A percentile compares a stretch with the other conserved stretches of the same genome.
Evolutionary conservation across 306 rosid species (phyloP).

Genomic region (Begonia loranthoides): DNA sequence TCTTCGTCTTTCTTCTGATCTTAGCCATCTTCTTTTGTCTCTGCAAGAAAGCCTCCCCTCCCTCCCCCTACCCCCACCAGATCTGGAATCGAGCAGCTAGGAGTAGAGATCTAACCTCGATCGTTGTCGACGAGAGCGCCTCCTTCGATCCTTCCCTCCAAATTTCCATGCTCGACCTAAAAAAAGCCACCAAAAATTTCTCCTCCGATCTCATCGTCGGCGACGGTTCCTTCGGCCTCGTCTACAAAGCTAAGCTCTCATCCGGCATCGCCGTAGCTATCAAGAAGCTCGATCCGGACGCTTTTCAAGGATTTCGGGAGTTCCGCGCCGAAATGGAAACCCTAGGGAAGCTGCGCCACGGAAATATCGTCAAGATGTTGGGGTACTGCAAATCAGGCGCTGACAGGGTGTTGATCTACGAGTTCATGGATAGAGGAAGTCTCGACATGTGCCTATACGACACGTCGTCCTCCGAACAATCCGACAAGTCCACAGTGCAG

Average conservation of each 20-base stretch:
- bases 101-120: slow-evolving; percentile 8
- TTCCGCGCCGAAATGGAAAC: slow-evolving; percentile 95
- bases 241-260: slow-evolving; percentile 68
- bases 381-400: slow-evolving; percentile 66
- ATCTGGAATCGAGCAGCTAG: background rate
- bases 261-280: slow-evolving; percentile 60
- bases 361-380: slow-evolving; percentile 53
- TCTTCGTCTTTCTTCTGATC: slow-evolving; percentile 31
- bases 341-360: slow-evolving; percentile 51
- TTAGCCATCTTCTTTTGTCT: slow-evolving; percentile 18
- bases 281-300: slow-evolving; percentile 68
- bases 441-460: slow-evolving; percentile 76
- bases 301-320: slow-evolving; percentile 93
- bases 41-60: slow-evolving; percentile 15
- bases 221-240: slow-evolving; percentile 90
- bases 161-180: slow-evolving; percentile 56
- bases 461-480: slow-evolving; percentile 11
- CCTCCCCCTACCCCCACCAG: background rate
- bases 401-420: slow-evolving; percentile 63
- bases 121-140: slow-evolving; percentile 36
- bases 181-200: slow-evolving; percentile 59
- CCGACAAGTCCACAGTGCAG: slow-evolving; percentile 2
- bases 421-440: slow-evolving; percentile 56
- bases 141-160: slow-evolving; percentile 51
- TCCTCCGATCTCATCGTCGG: slow-evolving; percentile 55